Base-by-base conservation (phyloP, 306 rosid species). In the Castanea crenata region DNA sequence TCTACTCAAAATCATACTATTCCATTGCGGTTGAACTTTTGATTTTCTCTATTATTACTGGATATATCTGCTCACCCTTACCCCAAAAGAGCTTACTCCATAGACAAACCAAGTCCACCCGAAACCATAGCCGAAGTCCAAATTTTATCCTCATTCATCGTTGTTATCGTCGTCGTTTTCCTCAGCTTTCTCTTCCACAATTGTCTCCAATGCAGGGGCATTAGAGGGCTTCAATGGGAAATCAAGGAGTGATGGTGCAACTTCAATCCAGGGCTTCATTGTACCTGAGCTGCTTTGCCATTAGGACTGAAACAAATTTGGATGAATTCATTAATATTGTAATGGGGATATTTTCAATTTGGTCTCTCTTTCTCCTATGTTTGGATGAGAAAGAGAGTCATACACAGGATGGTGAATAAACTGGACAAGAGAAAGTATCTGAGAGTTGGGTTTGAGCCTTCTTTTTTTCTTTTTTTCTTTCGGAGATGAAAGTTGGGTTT, bases 191-290 rank as follows among this genome's bases (percentile, higher is more conserved):
- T 83, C 90, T 80, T 90, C 94, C 3, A 80, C 14, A 16, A 88
- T 90, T 27, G 89, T 83, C 84, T 84, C 92, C 55, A 90, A 56
- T 18, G 74, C 79, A 10, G 90, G 94, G 58, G 74, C n/a, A 1
- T 15, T 76, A 6, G 86, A 84, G 70, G 76, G 79, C 74, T 70
- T 90, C 86, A 44, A 13, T 20, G 83, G 85, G 71, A 63, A 81
- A 55, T 86, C 90, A 44, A 86, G 69, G 61, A 82, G 81, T 25
- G 82, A 64, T 70, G 91, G 94, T 21, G 84, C 91, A 51, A 90
- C 89, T 80, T 88, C 90, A 6, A 84, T 74, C 91, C 89, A 88
- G 1, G 89, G 84, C 80, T 56, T 85, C 89, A 74, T 81, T 62
- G 19, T 32, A 78, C 76, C 79, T 73, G 1, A 46, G n/a, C 65